These are phyloP conservation scores for Ustilaginoidea virens DNA, from an alignment of 2,329 filamentous ascomycete genomes.

Conservation along the genomic window DNA sequence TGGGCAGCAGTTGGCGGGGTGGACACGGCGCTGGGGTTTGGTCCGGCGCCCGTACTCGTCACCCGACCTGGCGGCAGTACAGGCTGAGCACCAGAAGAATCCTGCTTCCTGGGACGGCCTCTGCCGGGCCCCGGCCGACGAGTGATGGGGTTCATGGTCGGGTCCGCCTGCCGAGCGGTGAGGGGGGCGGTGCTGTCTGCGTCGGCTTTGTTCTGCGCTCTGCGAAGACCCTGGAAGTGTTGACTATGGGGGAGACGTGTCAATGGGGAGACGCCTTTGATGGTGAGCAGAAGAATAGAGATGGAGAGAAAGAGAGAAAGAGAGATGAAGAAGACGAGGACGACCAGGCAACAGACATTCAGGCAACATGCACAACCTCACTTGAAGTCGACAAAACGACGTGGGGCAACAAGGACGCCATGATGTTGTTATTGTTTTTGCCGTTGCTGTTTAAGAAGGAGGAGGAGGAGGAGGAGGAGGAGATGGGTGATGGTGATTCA, in stretches of 20 bases:
- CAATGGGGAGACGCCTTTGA: background rate
- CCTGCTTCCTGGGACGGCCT: constrained; percentile 33
- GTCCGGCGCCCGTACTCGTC: too few species aligned
- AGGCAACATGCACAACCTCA: background rate
- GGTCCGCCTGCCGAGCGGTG: constrained; percentile 27
- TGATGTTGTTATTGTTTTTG: background rate
- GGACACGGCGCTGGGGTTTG: too few species aligned
- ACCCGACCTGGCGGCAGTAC: too few species aligned
- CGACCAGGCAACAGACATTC: background rate
- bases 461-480: too few species aligned
- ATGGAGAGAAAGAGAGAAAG: background rate
- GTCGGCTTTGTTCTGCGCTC: constrained; percentile 38
- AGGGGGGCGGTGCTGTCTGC: constrained; percentile 18
- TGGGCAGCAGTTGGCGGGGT: too few species aligned
- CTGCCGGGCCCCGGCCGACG: constrained; percentile 42
- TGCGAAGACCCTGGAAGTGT: constrained; percentile 43
- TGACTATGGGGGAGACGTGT: constrained; percentile 24
- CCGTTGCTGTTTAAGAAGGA: too few species aligned
- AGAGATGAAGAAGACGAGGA: background rate
- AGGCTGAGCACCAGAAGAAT: too few species aligned
- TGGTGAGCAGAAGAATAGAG: background rate
- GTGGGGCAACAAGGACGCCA: background rate
- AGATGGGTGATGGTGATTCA: too few species aligned
- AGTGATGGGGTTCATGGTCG: constrained; percentile 42
- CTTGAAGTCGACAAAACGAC: background rate